Evolutionary conservation across 495 filamentous ascomycete species (phyloP).

Genomic region (Penicillium longicatenatum): DNA sequence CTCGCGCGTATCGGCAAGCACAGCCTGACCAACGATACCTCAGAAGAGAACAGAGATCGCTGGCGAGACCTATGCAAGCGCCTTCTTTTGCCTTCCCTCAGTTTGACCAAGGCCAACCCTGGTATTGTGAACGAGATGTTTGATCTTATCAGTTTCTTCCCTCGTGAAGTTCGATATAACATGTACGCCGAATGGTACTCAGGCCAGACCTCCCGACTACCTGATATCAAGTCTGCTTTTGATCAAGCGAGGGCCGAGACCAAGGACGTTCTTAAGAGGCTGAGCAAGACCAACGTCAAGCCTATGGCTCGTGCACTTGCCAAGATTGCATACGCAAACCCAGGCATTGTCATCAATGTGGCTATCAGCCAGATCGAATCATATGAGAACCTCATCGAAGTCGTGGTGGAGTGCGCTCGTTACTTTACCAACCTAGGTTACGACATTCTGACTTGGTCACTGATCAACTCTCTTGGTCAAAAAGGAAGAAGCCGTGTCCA

Average conservation of each 20-base stretch:
- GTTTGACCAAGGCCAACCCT: slow-evolving; percentile 78
- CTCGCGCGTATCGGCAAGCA: slow-evolving; percentile 78
- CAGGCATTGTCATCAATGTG: slow-evolving; percentile 87
- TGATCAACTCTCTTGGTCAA: slow-evolving; percentile 77
- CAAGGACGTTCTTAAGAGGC: slow-evolving; percentile 76
- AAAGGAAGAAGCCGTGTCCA: slow-evolving; percentile 77
- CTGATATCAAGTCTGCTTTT: slow-evolving; percentile 79
- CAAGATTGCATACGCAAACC: slow-evolving; percentile 82
- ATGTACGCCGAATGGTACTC: slow-evolving; percentile 94
- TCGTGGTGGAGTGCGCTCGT: slow-evolving; percentile 87
- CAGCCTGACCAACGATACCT: slow-evolving; percentile 69
- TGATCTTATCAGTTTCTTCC: slow-evolving; percentile 74
- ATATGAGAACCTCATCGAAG: slow-evolving; percentile 90
- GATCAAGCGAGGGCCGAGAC: slow-evolving; percentile 75
- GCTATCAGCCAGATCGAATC: slow-evolving; percentile 85
- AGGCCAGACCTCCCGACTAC: slow-evolving; percentile 70
- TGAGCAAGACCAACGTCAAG: slow-evolving; percentile 81
- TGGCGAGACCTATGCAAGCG: slow-evolving; percentile 83
- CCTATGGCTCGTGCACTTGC: slow-evolving; percentile 82
- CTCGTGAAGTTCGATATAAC: slow-evolving; percentile 74
- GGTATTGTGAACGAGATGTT: slow-evolving; percentile 84
- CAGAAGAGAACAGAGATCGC: slow-evolving; percentile 63
- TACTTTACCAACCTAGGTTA: slow-evolving; percentile 93
- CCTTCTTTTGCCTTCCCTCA: slow-evolving; percentile 80
- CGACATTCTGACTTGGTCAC: slow-evolving; percentile 86